Conservation (phyloP, 129 eudicot genomes). For the Pulicaria dysenterica region DNA sequence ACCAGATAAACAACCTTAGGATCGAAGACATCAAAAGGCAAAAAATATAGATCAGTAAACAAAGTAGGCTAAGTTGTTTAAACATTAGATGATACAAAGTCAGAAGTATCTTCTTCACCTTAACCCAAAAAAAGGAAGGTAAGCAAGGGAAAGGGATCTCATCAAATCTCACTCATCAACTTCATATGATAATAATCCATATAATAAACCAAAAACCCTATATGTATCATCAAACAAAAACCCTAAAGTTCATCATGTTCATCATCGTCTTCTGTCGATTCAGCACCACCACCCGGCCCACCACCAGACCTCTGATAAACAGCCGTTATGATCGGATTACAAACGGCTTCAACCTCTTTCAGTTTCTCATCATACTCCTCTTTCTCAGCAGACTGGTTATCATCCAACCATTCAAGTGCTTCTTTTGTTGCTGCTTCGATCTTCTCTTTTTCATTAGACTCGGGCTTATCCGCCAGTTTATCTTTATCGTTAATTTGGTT, state of each 20-base stretch:
- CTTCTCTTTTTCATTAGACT: constrained; percentile 76
- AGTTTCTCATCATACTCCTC: constrained; percentile 85
- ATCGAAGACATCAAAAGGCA: neutral
- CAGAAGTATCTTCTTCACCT: constrained; percentile 15
- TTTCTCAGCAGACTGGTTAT: constrained; percentile 77
- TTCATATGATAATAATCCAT: constrained; percentile 5
- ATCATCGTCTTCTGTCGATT: constrained; percentile 56
- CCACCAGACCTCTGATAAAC: constrained; percentile 82
- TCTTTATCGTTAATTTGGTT: constrained; percentile 72
- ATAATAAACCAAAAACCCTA: constrained; percentile 17
- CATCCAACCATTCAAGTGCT: constrained; percentile 86
- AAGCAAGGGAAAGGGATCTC: constrained; percentile 20
- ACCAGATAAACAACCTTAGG: no score
- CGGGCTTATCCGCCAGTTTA: constrained; percentile 69
- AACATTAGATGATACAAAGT: constrained; percentile 16
- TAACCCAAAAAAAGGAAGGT: constrained; percentile 4
- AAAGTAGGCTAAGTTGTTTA: constrained; percentile 11
- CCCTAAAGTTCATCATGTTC: constrained; percentile 66
- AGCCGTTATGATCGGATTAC: constrained; percentile 73
- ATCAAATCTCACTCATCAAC: constrained; percentile 18
- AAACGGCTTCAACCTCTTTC: constrained; percentile 77
- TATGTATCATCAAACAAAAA: constrained; percentile 10
- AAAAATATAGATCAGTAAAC: neutral
- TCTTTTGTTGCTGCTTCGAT: constrained; percentile 74
- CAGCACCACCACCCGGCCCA: constrained; percentile 49